Conservation (phyloP, 2,329 filamentous ascomycete genomes). For the Aspergillus vadensis region DNA sequence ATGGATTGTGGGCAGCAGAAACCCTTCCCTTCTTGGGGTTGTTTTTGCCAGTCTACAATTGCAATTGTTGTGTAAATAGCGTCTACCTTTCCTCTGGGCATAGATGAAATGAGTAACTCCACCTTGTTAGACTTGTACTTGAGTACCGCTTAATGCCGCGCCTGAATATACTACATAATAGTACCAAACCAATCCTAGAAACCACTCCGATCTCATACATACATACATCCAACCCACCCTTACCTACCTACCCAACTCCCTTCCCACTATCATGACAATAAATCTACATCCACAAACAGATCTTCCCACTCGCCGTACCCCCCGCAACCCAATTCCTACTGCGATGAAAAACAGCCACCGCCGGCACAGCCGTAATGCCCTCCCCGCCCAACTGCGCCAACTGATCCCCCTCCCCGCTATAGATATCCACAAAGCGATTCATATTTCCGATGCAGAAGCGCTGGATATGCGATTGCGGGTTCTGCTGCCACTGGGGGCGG, state of each 20-base stretch:
- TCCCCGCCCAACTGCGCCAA: conserved; percentile 86
- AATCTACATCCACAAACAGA: conserved; percentile 80
- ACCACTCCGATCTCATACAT: not conserved
- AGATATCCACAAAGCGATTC: conserved; percentile 96
- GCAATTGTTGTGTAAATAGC: conserved; percentile 25
- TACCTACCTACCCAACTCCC: not conserved
- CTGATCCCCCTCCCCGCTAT: conserved; percentile 77
- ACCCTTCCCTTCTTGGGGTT: not conserved
- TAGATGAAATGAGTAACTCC: conserved; percentile 34
- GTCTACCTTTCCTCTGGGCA: conserved; percentile 31
- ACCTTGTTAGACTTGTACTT: conserved; percentile 1
- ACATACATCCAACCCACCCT: not conserved
- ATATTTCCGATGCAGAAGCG: conserved; percentile 95
- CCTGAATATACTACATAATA: not conserved
- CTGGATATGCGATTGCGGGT: conserved; percentile 75
- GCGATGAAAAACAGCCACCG: conserved; percentile 88
- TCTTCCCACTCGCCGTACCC: conserved; percentile 86
- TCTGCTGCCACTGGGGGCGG: conserved; percentile 86
- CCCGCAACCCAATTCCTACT: conserved; percentile 88
- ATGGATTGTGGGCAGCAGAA: conserved; percentile 3
- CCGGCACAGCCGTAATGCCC: conserved; percentile 90
- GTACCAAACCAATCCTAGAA: not conserved
- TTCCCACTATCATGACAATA: no score
- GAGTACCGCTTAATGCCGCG: not conserved
- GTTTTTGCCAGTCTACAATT: conserved; percentile 2